Evolutionary conservation across 805 yeast species (phyloP).

Genomic region (Candida sakaeoensis): DNA sequence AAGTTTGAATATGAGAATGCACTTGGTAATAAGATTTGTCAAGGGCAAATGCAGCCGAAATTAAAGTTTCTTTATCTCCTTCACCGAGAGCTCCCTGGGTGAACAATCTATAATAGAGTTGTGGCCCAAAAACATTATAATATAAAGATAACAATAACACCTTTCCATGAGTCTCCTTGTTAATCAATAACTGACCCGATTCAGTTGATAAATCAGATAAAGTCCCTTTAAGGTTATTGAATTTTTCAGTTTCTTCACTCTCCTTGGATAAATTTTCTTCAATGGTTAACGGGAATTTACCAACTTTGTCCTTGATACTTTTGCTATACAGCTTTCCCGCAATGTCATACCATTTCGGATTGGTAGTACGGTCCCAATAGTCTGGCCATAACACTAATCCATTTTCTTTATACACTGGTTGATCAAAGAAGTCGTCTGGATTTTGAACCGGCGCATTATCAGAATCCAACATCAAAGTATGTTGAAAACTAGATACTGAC

Average conservation of each 20-base stretch:
- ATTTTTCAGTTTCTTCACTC: conserved; percentile 30
- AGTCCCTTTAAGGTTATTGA: conserved; percentile 40
- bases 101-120: conserved; percentile 60
- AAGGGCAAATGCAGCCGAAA: conserved; percentile 50
- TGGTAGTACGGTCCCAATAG: conserved; percentile 64
- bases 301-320: conserved; percentile 22
- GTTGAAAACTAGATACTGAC: conserved; percentile 54
- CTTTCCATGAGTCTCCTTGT: conserved; percentile 54
- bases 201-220: conserved; percentile 66
- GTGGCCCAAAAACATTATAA: conserved; percentile 64
- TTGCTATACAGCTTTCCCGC: conserved; percentile 11
- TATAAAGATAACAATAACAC: conserved; percentile 57
- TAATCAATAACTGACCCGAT: conserved; percentile 64
- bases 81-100: conserved; percentile 73
- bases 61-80: conserved; percentile 76
- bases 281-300: conserved; percentile 27
- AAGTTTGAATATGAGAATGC: conserved; percentile 13
- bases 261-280: conserved; percentile 33
- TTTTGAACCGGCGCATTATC: conserved; percentile 44
- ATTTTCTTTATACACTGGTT: conserved; percentile 42
- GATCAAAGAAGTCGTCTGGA: conserved; percentile 44
- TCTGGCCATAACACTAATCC: conserved; percentile 65
- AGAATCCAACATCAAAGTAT: conserved; percentile 47
- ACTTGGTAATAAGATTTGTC: conserved; percentile 16
- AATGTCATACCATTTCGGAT: conserved; percentile 55